Percentiles rank a stretch among this genome's conserved stretches.
Evolutionary conservation across 148 eudicot species (phyloP).

Genomic region (Nepenthes mirabilis): DNA sequence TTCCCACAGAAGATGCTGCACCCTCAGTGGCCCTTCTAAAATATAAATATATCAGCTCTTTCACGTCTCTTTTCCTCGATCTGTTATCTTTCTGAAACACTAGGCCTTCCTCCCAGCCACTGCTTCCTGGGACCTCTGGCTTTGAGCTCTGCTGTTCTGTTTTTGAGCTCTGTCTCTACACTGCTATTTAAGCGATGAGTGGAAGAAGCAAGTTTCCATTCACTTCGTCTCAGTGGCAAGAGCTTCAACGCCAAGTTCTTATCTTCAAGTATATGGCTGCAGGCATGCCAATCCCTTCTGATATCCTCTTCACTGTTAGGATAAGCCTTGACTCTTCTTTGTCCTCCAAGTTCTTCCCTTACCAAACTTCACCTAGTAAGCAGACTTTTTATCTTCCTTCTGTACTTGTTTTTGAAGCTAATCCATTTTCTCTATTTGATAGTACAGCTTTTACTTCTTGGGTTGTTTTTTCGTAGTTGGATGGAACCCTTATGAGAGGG

Average conservation of each 20-base stretch:
- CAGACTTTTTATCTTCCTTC: not conserved
- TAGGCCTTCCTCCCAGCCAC: too few species aligned
- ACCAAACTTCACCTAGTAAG: conserved; percentile 21
- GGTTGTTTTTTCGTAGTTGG: conserved; percentile 30
- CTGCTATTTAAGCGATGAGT: not conserved
- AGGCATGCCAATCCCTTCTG: conserved; percentile 68
- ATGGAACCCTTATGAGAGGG: conserved; percentile 70
- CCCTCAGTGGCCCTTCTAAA: conserved; percentile 31
- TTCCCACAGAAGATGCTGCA: conserved; percentile 69
- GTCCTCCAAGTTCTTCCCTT: conserved; percentile 46
- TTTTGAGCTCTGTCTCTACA: not conserved
- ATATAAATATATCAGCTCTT: not conserved
- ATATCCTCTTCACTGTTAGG: conserved; percentile 57
- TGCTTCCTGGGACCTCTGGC: too few species aligned
- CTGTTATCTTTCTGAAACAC: too few species aligned
- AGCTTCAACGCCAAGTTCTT: conserved; percentile 75
- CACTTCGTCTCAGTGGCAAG: conserved; percentile 79
- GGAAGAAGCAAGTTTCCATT: conserved; percentile 37
- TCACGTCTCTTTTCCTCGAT: too few species aligned
- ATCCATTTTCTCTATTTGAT: not conserved
- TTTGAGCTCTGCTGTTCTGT: too few species aligned
- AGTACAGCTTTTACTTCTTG: not conserved
- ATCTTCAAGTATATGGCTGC: conserved; percentile 72
- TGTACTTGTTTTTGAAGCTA: not conserved
- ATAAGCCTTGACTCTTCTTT: conserved; percentile 50